Conservation (phyloP, 805 yeast genomes). For the Ogataea ramenticola region DNA sequence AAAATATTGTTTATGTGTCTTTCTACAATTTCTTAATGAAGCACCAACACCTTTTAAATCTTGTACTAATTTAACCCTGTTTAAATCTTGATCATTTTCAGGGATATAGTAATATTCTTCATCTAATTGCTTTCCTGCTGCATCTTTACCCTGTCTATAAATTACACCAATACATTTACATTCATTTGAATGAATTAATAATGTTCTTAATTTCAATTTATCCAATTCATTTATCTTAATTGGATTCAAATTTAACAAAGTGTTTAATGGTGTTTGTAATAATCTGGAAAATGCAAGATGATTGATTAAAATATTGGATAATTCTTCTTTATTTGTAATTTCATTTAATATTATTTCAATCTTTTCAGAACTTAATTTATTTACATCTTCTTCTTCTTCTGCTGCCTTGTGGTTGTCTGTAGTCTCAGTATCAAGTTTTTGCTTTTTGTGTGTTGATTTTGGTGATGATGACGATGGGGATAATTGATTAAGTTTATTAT, state of each 20-base stretch:
- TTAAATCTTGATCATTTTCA: conserved; percentile 68
- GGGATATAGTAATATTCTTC: conserved; percentile 90
- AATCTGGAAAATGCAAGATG: conserved; percentile 87
- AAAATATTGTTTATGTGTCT: conserved; percentile 84
- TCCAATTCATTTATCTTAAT: conserved; percentile 41
- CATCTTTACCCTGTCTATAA: conserved; percentile 86
- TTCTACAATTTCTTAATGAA: conserved; percentile 79
- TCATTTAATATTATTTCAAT: conserved; percentile 21
- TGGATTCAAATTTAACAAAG: conserved; percentile 50
- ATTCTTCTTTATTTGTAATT: conserved; percentile 38
- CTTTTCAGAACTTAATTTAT: conserved; percentile 12
- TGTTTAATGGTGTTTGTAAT: conserved; percentile 79
- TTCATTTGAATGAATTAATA: conserved; percentile 28
- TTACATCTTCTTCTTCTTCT: neutral
- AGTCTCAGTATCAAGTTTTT: neutral
- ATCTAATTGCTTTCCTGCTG: conserved; percentile 90
- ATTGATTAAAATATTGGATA: conserved; percentile 64
- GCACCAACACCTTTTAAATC: conserved; percentile 76
- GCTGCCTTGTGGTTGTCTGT: no score
- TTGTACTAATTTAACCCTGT: conserved; percentile 63
- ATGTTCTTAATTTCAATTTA: conserved; percentile 35
- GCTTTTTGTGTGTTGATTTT: neutral
- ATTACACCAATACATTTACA: conserved; percentile 79
- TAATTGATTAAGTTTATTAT: neutral
- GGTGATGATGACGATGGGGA: neutral